Conservation (phyloP, 495 filamentous ascomycete species). For the Jackrogersella multiformis region DNA sequence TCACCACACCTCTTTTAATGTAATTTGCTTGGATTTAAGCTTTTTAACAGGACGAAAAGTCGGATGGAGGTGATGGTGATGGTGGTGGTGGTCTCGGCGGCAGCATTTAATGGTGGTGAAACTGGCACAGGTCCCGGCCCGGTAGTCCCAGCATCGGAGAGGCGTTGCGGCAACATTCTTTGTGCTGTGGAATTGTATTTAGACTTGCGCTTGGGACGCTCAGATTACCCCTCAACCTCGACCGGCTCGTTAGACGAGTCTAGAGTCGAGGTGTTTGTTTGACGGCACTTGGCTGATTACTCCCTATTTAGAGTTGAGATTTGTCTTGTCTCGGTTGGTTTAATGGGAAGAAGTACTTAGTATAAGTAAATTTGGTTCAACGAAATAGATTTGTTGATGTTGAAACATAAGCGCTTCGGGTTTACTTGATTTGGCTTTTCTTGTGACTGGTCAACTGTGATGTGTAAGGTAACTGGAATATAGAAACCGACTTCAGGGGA, state of each 20-base stretch:
- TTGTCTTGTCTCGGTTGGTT: slow-evolving; percentile 31
- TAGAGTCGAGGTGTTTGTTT: slow-evolving; percentile 10
- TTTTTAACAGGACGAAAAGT: neutral
- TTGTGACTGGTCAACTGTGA: neutral
- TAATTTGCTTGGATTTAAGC: slow-evolving; percentile 4
- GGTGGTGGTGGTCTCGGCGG: slow-evolving; percentile 15
- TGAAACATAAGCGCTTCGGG: neutral
- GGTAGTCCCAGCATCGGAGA: slow-evolving; percentile 31
- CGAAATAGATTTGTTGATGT: slow-evolving; percentile 25
- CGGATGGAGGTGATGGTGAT: neutral
- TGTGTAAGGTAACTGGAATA: neutral
- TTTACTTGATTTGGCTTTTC: neutral
- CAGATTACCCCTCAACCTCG: slow-evolving; percentile 6
- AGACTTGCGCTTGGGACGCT: slow-evolving; percentile 20
- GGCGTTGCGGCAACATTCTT: slow-evolving; percentile 37
- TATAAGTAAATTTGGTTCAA: slow-evolving; percentile 26
- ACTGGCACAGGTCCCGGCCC: slow-evolving; percentile 7
- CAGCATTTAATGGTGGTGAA: slow-evolving; percentile 2
- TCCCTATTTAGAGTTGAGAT: slow-evolving; percentile 20
- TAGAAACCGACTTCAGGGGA: neutral
- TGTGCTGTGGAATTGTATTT: slow-evolving; percentile 7
- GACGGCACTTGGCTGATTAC: slow-evolving; percentile 17
- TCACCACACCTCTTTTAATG: slow-evolving; percentile 20
- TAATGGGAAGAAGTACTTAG: slow-evolving; percentile 16
- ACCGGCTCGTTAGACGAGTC: slow-evolving; percentile 3